A percentile compares a stretch with the other conserved stretches of the same genome.
phyloP scores from a whole-genome alignment of 176 grass and related monocot species.

The Chloris gayana region DNA sequence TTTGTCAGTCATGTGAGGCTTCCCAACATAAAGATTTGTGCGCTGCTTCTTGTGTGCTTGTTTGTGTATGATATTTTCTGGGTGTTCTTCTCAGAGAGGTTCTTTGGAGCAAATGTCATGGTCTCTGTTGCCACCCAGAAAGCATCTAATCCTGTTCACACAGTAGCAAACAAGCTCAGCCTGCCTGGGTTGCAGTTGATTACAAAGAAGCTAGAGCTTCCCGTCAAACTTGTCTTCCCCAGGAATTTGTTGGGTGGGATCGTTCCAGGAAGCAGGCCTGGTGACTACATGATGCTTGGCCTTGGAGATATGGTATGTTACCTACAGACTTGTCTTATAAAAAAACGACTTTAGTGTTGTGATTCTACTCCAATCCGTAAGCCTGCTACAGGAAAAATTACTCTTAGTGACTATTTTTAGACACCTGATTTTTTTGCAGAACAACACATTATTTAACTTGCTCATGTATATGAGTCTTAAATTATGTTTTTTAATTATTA shows the following conservation, averaged over 20 bases:
- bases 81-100: slow-evolving; percentile 98
- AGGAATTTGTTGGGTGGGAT: slow-evolving; percentile 90
- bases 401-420: neutral
- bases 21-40: slow-evolving; percentile 96
- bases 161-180: slow-evolving; percentile 82
- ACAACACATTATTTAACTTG: slow-evolving; percentile 5
- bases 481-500: neutral
- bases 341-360: neutral
- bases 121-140: slow-evolving; percentile 98
- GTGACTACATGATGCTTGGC: slow-evolving; percentile 97
- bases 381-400: slow-evolving; percentile 6
- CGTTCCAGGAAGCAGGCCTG: slow-evolving; percentile 68
- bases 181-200: slow-evolving; percentile 85
- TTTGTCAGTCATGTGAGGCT: slow-evolving; percentile 97
- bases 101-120: slow-evolving; percentile 99
- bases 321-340: neutral
- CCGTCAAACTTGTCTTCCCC: slow-evolving; percentile 93
- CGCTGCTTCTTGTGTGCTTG: slow-evolving; percentile 79
- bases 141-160: slow-evolving; percentile 94
- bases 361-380: neutral
- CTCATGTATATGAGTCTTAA: neutral
- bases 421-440: slow-evolving; percentile 2
- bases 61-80: slow-evolving; percentile 97
- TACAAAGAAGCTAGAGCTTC: slow-evolving; percentile 94
- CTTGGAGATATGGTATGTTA: slow-evolving; percentile 95